A percentile compares a stretch with the other conserved stretches of the same genome.
Evolutionary conservation across 176 grass and related monocot genomes (phyloP).

Genomic region (Carex scoparia): DNA sequence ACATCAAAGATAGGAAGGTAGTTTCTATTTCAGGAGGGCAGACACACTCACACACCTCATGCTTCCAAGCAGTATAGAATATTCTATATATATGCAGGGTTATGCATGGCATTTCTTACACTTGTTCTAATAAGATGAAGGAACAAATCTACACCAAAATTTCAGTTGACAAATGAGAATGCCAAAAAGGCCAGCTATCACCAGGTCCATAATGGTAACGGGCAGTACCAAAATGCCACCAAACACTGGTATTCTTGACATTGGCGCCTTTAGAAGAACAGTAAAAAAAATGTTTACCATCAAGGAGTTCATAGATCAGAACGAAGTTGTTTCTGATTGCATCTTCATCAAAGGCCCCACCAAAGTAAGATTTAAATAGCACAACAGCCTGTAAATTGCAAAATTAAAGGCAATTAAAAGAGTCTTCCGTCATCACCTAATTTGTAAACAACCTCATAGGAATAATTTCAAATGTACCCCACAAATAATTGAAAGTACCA

Average conservation of each 20-base stretch:
- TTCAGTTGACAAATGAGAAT: neutral
- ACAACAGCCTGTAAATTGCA: slow-evolving; percentile 68
- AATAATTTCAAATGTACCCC: neutral
- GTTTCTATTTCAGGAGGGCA: neutral
- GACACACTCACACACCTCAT: neutral
- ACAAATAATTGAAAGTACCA: neutral
- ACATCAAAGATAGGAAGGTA: neutral
- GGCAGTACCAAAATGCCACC: neutral
- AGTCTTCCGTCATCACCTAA: neutral
- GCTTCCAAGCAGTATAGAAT: neutral
- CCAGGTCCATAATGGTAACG: neutral
- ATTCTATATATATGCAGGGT: neutral
- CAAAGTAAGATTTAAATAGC: slow-evolving; percentile 98
- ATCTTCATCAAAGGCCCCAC: slow-evolving; percentile 95
- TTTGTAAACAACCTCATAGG: neutral
- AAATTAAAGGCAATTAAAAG: slow-evolving; percentile 11
- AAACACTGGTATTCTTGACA: neutral
- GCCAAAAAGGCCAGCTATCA: neutral
- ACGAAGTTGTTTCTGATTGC: slow-evolving; percentile 99
- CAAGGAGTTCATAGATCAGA: slow-evolving; percentile 98
- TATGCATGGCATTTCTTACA: neutral
- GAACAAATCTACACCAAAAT: neutral
- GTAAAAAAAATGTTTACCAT: slow-evolving; percentile 54
- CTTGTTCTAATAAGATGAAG: neutral
- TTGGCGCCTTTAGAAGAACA: neutral